Percentiles rank a stretch among this genome's conserved stretches.
These are phyloP conservation scores for Candida corydali DNA, from an alignment of 805 yeast species.

Conservation along the genomic window DNA sequence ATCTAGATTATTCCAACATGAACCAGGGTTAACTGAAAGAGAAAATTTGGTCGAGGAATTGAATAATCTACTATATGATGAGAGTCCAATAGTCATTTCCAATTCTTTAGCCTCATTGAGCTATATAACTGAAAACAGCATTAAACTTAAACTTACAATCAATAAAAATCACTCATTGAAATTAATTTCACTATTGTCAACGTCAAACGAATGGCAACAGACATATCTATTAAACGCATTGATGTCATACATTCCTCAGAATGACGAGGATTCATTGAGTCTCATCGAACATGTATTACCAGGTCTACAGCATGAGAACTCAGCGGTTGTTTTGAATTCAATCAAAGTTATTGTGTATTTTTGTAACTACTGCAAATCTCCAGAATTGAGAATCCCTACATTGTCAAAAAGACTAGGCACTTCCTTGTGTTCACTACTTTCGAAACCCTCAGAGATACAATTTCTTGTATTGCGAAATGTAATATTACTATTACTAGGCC, in stretches of 20 bases:
- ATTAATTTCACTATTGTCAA: conserved; percentile 30
- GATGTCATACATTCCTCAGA: conserved; percentile 66
- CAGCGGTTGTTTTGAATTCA: conserved; percentile 77
- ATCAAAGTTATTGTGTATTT: conserved; percentile 68
- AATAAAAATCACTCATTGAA: conserved; percentile 42
- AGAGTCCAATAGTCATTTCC: conserved; percentile 58
- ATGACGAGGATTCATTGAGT: conserved; percentile 57
- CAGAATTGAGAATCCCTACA: conserved; percentile 52
- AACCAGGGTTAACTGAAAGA: conserved; percentile 41
- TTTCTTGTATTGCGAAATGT: conserved; percentile 79
- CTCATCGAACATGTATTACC: conserved; percentile 66
- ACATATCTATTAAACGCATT: conserved; percentile 61
- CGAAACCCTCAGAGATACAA: conserved; percentile 80
- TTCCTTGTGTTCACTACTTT: conserved; percentile 61
- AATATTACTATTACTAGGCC: conserved; percentile 64
- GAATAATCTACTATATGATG: conserved; percentile 53
- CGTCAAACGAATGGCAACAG: conserved; percentile 69
- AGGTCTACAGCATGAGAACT: conserved; percentile 71
- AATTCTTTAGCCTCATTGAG: conserved; percentile 66
- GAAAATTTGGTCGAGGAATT: conserved; percentile 44
- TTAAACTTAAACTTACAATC: conserved; percentile 48
- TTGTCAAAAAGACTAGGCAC: conserved; percentile 59
- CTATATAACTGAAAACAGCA: conserved; percentile 57
- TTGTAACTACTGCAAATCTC: conserved; percentile 61
- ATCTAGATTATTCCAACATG: conserved; percentile 60